These are phyloP conservation scores for Phytophthora vignae DNA, from an alignment of 352 stramenopile genomes.

Conservation along the genomic window DNA sequence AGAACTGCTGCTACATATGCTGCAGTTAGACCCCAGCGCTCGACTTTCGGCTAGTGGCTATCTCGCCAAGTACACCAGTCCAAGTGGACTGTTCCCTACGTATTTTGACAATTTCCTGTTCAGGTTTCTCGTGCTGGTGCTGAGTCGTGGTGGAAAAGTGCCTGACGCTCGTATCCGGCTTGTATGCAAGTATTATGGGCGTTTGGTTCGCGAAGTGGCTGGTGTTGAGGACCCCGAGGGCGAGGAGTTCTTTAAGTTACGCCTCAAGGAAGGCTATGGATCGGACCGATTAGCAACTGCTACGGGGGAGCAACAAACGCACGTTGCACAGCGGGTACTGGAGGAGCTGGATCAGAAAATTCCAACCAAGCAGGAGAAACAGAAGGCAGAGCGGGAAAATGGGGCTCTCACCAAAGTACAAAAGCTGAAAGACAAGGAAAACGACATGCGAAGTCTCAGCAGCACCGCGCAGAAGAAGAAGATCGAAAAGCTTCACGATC, in stretches of 20 bases:
- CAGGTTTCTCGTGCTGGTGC: conserved; percentile 87
- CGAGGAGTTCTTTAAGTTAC: conserved; percentile 90
- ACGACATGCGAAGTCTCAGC: conserved; percentile 75
- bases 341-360: conserved; percentile 68
- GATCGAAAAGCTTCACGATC: conserved; percentile 83
- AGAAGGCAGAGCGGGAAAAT: conserved; percentile 47
- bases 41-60: conserved; percentile 91
- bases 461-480: conserved; percentile 84
- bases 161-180: conserved; percentile 94
- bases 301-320: conserved; percentile 51
- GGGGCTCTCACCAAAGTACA: conserved; percentile 54
- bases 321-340: conserved; percentile 80
- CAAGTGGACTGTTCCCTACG: conserved; percentile 70
- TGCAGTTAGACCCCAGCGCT: conserved; percentile 91
- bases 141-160: conserved; percentile 81
- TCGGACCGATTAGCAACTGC: conserved; percentile 67
- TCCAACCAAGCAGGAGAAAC: conserved; percentile 50
- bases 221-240: conserved; percentile 92
- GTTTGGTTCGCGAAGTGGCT: conserved; percentile 91
- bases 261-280: conserved; percentile 85
- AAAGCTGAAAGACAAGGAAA: conserved; percentile 74
- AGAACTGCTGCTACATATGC: conserved; percentile 94
- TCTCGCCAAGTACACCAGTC: conserved; percentile 84
- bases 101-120: conserved; percentile 93
- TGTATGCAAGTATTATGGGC: conserved; percentile 93